phyloP scores from a whole-genome alignment of 2,329 filamentous ascomycete genomes.

The Blumeriella jaapii region DNA sequence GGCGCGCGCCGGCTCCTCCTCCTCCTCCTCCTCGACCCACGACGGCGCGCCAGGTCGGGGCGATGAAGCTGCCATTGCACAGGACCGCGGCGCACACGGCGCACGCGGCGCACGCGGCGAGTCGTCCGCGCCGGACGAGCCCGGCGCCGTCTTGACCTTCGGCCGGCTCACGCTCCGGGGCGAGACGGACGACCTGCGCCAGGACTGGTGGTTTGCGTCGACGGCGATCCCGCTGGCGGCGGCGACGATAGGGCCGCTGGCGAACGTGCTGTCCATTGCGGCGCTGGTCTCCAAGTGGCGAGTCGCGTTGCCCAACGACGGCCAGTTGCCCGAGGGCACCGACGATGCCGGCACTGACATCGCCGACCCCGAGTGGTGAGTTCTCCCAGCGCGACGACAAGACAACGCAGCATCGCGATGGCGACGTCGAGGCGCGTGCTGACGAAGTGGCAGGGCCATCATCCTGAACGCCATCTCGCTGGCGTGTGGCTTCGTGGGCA shows the following conservation, averaged over 20 bases:
- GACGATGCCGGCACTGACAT: conserved; percentile 42
- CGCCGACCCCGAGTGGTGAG: conserved; percentile 49
- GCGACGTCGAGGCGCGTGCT: too few species aligned
- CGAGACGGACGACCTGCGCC: conserved; percentile 27
- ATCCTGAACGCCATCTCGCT: conserved; percentile 53
- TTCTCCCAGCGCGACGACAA: neutral
- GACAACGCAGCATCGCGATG: too few species aligned
- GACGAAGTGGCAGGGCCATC: conserved; percentile 40
- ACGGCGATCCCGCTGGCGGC: conserved; percentile 46
- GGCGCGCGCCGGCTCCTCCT: too few species aligned
- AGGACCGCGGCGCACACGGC: neutral
- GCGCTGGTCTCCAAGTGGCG: conserved; percentile 56
- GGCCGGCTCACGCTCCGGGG: conserved; percentile 26
- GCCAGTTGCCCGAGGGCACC: conserved; percentile 31
- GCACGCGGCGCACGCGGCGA: too few species aligned
- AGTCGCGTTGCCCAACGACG: conserved; percentile 34
- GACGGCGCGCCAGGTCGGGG: too few species aligned
- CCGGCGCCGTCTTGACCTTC: conserved; percentile 17
- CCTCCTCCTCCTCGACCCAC: too few species aligned
- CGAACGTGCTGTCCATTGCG: conserved; percentile 57
- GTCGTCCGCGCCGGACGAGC: conserved; percentile 2
- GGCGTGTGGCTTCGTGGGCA: conserved; percentile 52
- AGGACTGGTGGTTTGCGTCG: conserved; percentile 32
- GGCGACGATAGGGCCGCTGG: conserved; percentile 58
- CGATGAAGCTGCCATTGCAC: too few species aligned